These are phyloP conservation scores for Pistacia integerrima DNA, from an alignment of 345 rosid species.

Conservation along the genomic window DNA sequence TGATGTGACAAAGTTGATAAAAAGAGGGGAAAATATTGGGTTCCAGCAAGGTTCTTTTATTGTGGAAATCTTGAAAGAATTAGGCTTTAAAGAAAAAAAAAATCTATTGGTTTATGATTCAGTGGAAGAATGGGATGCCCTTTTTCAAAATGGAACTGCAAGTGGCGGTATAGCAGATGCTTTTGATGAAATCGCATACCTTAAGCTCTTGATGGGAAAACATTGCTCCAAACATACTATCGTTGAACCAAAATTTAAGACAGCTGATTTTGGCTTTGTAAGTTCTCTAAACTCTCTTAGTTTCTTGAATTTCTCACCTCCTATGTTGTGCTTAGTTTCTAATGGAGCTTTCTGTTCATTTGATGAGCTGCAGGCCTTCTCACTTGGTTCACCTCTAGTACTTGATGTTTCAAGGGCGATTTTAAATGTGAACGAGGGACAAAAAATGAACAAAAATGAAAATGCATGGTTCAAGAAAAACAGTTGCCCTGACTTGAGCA, in stretches of 20 bases:
- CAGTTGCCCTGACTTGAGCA: constrained; percentile 23
- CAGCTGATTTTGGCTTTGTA: constrained; percentile 54
- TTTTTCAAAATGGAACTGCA: constrained; percentile 34
- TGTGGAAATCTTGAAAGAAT: constrained; percentile 26
- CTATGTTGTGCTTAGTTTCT: not conserved
- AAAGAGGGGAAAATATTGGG: constrained; percentile 42
- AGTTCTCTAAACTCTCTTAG: not conserved
- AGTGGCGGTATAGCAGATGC: constrained; percentile 46
- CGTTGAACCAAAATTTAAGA: constrained; percentile 34
- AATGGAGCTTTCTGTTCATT: not conserved
- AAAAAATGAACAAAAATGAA: constrained; percentile 28
- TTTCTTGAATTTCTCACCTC: not conserved
- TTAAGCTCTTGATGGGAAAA: constrained; percentile 38
- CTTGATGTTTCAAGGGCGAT: constrained; percentile 48
- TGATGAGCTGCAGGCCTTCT: constrained; percentile 35
- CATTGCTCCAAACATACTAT: constrained; percentile 38
- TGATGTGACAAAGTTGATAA: constrained; percentile 39
- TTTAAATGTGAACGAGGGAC: constrained; percentile 37
- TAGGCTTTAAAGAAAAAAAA: constrained; percentile 24
- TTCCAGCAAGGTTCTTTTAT: constrained; percentile 44
- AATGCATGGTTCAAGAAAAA: constrained; percentile 26
- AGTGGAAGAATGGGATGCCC: constrained; percentile 29
- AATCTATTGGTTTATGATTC: constrained; percentile 20
- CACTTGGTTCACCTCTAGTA: constrained; percentile 42
- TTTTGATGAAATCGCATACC: constrained; percentile 38